Base-by-base conservation (phyloP, 2,329 filamentous ascomycete genomes). In the Pestalotiopsis sp. region DNA sequence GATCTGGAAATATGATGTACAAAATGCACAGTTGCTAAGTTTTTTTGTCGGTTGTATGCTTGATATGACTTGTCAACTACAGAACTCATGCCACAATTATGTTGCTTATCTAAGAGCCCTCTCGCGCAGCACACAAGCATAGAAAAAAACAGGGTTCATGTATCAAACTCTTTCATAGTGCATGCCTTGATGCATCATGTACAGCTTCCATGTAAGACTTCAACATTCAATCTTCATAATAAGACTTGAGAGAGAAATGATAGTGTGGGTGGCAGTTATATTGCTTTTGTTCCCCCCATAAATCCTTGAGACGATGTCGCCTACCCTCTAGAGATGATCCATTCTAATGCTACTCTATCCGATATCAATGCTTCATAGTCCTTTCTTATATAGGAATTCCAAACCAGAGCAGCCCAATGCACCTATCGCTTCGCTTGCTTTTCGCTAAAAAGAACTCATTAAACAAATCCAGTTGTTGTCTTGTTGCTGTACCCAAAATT, bases 371-470 rank as follows among this genome's bases (percentile, higher is more conserved):
- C 61, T 45, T 52, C 36, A 49, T 62, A 36, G 23, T 25, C 59
- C 27, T 23, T 41, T 13, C 56, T 25, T 39, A 39, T 62, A 39
- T 62, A 20, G 27, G 11, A 36, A 62, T 62, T 17, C 61, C n/a
- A 64, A 39, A n/a, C 61, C 61, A 20, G 59, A 45, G 38, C 57
- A 52, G 49, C 13, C 61, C 38, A 64, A 45, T 64, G 61, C 61
- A 64, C 61, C 61, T 62, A 31, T 64, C 61, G 61, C 61, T 62
- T 64, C 61, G 61, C 61, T 64, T 31, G 61, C 61, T 64, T 64
- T 45, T 45, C 38, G 20, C 20, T 38, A 52, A 45, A 17, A 13
- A 31, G 14, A 62, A 36, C 31, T 45, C 14, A 27, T 14, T 38
- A 49, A 49, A 64, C 36, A 59, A 59, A 59, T 52, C 45, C 45